These are phyloP conservation scores for Fusarium sp. DNA, from an alignment of 2,329 filamentous ascomycete species.

Conservation along the genomic window DNA sequence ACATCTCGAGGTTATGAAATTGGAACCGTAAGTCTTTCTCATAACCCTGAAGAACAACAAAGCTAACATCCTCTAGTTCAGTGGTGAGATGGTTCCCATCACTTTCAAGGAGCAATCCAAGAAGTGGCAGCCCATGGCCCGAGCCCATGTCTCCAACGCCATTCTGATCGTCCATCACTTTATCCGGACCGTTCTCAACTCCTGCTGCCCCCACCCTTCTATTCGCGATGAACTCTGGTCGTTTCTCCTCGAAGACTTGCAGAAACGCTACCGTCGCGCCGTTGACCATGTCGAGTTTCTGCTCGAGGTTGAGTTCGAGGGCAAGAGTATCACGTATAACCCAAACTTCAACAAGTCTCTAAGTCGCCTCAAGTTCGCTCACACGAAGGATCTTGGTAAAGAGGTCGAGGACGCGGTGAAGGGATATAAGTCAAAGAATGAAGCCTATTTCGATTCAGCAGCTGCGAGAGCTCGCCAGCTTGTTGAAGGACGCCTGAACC, in stretches of 20 bases:
- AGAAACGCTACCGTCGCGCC: constrained; percentile 59
- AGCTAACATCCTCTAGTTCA: too few relatives aligned
- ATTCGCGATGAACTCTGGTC: constrained; percentile 59
- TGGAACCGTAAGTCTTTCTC: constrained; percentile 63
- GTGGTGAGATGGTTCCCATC: too few relatives aligned
- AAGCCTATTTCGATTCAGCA: too few relatives aligned
- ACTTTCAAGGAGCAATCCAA: constrained; percentile 64
- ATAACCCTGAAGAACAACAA: too few relatives aligned
- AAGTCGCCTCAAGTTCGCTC: background rate
- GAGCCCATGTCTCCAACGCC: constrained; percentile 63
- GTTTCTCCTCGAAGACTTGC: constrained; percentile 61
- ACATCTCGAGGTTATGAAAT: constrained; percentile 64
- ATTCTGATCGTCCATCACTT: constrained; percentile 66
- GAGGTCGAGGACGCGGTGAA: too few relatives aligned
- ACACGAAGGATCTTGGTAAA: background rate
- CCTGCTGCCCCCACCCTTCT: constrained; percentile 57
- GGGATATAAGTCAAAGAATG: too few relatives aligned
- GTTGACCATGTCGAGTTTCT: constrained; percentile 64
- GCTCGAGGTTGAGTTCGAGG: constrained; percentile 50
- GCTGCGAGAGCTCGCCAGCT: too few relatives aligned
- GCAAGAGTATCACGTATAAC: constrained; percentile 43
- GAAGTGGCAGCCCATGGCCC: constrained; percentile 64
- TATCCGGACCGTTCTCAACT: constrained; percentile 57
- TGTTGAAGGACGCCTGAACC: too few relatives aligned
- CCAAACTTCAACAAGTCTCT: constrained; percentile 10